phyloP scores from a whole-genome alignment of 768 basidiomycete genomes.

The Pleurotus tuoliensis region DNA sequence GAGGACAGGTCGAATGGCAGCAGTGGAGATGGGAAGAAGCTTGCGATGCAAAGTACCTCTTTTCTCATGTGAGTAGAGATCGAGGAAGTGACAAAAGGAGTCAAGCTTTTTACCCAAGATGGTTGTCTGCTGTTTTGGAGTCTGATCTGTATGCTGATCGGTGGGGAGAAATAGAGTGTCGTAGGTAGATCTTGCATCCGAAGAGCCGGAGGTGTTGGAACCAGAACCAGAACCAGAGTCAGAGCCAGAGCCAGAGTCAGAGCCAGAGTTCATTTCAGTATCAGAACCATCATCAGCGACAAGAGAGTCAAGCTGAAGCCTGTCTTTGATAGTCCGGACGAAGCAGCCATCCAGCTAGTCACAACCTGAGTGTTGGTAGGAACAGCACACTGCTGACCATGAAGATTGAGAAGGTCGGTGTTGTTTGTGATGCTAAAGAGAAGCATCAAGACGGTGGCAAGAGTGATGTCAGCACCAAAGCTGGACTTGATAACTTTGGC shows the following conservation, averaged over 20 bases:
- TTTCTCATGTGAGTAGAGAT: too few relatives aligned
- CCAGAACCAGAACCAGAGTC: too few relatives aligned
- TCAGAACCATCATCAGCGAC: not conserved
- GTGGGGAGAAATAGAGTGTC: too few relatives aligned
- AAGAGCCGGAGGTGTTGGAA: too few relatives aligned
- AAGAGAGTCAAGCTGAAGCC: not conserved
- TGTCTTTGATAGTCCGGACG: not conserved
- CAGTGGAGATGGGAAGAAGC: too few relatives aligned
- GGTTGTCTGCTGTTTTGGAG: too few relatives aligned
- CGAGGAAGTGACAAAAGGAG: too few relatives aligned
- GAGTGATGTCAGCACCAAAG: not conserved
- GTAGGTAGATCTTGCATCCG: too few relatives aligned
- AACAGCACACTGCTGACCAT: not conserved
- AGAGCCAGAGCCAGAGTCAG: not conserved
- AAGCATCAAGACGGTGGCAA: conserved; percentile 4
- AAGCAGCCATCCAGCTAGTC: conserved; percentile 1
- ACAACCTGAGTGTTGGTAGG: not conserved
- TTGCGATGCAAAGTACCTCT: too few relatives aligned
- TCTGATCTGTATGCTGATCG: too few relatives aligned
- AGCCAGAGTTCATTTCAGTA: not conserved
- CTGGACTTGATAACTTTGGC: not conserved
- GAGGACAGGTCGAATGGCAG: too few relatives aligned
- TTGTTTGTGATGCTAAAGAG: conserved; percentile 1
- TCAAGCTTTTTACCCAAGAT: too few relatives aligned
- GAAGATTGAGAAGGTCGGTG: conserved; percentile 2